These are phyloP conservation scores for Mycena epipterygia DNA, from an alignment of 768 basidiomycete species.

Conservation along the genomic window DNA sequence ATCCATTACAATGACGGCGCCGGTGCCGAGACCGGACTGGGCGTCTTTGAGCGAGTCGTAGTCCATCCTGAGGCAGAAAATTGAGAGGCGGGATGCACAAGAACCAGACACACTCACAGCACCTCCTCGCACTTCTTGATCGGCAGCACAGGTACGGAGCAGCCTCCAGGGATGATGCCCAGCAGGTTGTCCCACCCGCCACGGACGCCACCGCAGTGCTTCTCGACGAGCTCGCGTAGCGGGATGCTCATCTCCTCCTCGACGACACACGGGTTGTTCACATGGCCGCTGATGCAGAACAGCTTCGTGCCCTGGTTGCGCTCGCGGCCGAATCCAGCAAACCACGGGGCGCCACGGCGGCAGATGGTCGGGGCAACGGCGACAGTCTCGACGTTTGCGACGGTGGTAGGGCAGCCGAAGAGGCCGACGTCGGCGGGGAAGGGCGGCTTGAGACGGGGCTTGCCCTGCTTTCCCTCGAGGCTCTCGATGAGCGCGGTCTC, in stretches of 20 bases:
- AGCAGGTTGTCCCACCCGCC: conserved; percentile 98
- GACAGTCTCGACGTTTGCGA: conserved; percentile 99
- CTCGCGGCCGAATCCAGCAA: conserved; percentile 91
- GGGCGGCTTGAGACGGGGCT: conserved; percentile 96
- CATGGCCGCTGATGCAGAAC: conserved; percentile 96
- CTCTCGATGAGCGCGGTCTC: conserved; percentile 98
- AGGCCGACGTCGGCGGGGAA: conserved; percentile 99
- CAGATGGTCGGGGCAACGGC: conserved; percentile 98
- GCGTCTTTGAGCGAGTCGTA: conserved; percentile 98
- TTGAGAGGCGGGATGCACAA: conserved; percentile 13
- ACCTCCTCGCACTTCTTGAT: conserved; percentile 88
- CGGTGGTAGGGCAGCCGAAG: conserved; percentile 97
- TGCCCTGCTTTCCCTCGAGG: conserved; percentile 98
- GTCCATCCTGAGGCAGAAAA: conserved; percentile 81
- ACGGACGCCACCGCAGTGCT: conserved; percentile 94
- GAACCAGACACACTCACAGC: conserved; percentile 70
- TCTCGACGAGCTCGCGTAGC: conserved; percentile 92
- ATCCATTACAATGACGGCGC: conserved; percentile 99
- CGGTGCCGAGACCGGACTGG: conserved; percentile 96
- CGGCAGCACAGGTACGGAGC: conserved; percentile 93
- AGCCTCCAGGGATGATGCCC: conserved; percentile 97
- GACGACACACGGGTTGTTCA: conserved; percentile 97
- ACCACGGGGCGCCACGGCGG: conserved; percentile 91
- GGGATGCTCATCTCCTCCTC: conserved; percentile 99
- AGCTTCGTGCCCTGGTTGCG: conserved; percentile 98